These are phyloP conservation scores for Schizosaccharomyces versatilis DNA, from an alignment of 1,139 yeast genomes.

Conservation along the genomic window DNA sequence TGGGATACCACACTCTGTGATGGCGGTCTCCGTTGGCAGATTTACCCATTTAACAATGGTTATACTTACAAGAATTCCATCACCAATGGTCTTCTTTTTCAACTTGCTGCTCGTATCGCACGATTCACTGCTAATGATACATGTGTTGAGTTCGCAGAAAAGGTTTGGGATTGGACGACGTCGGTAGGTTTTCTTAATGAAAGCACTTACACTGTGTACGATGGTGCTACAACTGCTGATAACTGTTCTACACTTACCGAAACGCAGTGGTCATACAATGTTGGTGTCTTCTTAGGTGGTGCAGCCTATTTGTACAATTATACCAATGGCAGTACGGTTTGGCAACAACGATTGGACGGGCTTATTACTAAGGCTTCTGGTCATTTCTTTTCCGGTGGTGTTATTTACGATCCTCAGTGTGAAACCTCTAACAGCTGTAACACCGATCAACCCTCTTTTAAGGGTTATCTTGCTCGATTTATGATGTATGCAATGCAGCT, in stretches of 20 bases:
- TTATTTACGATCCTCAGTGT: conserved; percentile 48
- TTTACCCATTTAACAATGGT: conserved; percentile 53
- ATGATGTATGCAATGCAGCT: conserved; percentile 38
- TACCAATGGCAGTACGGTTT: conserved; percentile 30
- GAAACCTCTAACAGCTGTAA: conserved; percentile 37
- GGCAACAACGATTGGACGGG: conserved; percentile 33
- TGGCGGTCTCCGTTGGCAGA: conserved; percentile 79
- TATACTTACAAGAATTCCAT: conserved; percentile 61
- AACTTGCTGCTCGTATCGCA: conserved; percentile 56
- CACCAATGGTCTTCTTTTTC: conserved; percentile 57
- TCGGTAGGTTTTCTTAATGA: conserved; percentile 27
- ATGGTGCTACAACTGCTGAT: conserved; percentile 41
- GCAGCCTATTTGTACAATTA: conserved; percentile 46
- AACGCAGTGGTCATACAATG: conserved; percentile 56
- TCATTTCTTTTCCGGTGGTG: conserved; percentile 26
- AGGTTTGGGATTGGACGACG: conserved; percentile 48
- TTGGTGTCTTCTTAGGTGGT: conserved; percentile 54
- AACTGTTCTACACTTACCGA: conserved; percentile 36
- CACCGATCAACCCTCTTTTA: conserved; percentile 58
- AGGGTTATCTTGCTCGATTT: conserved; percentile 47
- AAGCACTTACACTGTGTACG: conserved; percentile 27
- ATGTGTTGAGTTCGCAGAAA: conserved; percentile 42
- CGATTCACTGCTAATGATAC: conserved; percentile 43
- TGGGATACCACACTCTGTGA: conserved; percentile 47
- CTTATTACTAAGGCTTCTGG: conserved; percentile 32